These are phyloP conservation scores for Hawksworthiomyces lignivorus DNA, from an alignment of 2,329 filamentous ascomycete species.

Conservation along the genomic window DNA sequence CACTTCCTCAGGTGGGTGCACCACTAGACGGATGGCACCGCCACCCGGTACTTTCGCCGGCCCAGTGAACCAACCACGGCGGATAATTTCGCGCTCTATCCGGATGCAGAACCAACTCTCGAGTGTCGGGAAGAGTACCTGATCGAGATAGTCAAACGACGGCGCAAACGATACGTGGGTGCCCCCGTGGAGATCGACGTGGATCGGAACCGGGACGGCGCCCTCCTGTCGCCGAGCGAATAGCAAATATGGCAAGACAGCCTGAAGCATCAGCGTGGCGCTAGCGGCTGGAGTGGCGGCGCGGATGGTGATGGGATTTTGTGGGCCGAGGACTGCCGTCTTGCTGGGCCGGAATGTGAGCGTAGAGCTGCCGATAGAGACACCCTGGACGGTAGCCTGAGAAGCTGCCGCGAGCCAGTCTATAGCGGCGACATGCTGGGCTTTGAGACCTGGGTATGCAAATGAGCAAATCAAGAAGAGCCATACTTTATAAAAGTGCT, in stretches of 20 bases:
- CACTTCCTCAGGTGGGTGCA: constrained; percentile 25
- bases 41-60: constrained; percentile 22
- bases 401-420: constrained; percentile 46
- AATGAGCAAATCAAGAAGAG: background rate
- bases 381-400: constrained; percentile 40
- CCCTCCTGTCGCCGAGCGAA: constrained; percentile 33
- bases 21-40: constrained; percentile 39
- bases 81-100: constrained; percentile 36
- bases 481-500: no score
- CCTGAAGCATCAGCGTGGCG: constrained; percentile 51
- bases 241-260: constrained; percentile 50
- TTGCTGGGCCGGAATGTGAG: constrained; percentile 42
- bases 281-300: constrained; percentile 46
- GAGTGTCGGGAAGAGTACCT: constrained; percentile 49
- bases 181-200: constrained; percentile 47
- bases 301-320: constrained; percentile 24
- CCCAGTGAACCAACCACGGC: constrained; percentile 45
- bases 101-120: constrained; percentile 41
- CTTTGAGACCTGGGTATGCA: constrained; percentile 43
- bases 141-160: constrained; percentile 56
- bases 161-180: constrained; percentile 51
- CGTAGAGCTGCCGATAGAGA: constrained; percentile 42
- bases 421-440: constrained; percentile 52
- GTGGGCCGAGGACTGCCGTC: no score
- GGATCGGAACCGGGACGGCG: constrained; percentile 32